Conservation (phyloP, 2,329 filamentous ascomycete species). For the Sarocladium kiliense region DNA sequence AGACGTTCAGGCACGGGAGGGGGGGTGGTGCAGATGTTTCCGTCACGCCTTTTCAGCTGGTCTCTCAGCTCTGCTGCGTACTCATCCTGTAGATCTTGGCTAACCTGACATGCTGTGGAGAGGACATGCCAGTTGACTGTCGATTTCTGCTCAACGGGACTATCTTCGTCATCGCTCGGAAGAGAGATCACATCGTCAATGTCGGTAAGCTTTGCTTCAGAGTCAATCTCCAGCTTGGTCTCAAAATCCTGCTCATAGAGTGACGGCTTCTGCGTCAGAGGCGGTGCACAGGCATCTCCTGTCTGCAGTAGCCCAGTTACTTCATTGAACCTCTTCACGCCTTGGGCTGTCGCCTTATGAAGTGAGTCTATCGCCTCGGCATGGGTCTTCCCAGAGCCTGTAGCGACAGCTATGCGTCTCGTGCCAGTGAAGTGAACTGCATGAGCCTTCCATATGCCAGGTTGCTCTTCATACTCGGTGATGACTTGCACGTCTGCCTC, state of each 20-base stretch:
- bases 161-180: not conserved
- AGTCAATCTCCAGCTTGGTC: not conserved
- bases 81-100: not conserved
- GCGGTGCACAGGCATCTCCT: not conserved
- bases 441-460: not conserved
- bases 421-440: not conserved
- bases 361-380: not conserved
- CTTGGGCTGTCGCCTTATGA: not conserved
- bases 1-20: not conserved
- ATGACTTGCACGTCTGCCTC: conserved; percentile 3
- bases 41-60: not conserved
- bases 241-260: not conserved
- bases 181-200: not conserved
- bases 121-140: not conserved
- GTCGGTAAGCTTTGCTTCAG: not conserved
- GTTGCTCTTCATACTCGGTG: not conserved
- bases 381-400: not conserved
- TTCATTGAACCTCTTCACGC: not conserved
- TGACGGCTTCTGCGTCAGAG: not conserved
- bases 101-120: not conserved
- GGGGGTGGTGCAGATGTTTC: not conserved
- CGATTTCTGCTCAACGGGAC: not conserved
- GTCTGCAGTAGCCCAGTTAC: not conserved
- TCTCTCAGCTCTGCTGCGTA: not conserved
- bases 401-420: not conserved